Conservation (phyloP, 2,329 filamentous ascomycete species). For the Penicillium thymicola region DNA sequence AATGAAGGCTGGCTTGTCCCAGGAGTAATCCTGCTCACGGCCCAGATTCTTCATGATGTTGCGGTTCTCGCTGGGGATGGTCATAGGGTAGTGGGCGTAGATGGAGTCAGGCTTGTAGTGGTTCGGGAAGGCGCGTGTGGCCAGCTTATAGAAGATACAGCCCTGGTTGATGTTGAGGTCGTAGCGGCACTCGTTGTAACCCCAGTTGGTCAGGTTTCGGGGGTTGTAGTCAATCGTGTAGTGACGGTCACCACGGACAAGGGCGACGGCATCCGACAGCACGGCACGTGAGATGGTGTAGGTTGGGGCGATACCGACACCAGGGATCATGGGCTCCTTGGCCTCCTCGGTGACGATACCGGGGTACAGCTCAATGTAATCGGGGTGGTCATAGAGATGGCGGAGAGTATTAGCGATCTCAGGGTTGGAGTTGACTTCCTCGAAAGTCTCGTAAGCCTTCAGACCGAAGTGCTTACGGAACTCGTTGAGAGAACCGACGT, state of each 20-base stretch:
- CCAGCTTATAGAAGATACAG: slow-evolving; percentile 80
- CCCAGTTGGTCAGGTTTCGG: slow-evolving; percentile 77
- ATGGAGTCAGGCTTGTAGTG: slow-evolving; percentile 75
- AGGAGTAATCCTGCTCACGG: slow-evolving; percentile 67
- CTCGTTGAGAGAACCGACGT: slow-evolving; percentile 75
- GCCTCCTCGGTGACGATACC: slow-evolving; percentile 73
- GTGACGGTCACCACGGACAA: slow-evolving; percentile 74
- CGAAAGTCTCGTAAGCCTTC: slow-evolving; percentile 71
- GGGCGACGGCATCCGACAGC: slow-evolving; percentile 72
- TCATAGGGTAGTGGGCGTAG: slow-evolving; percentile 74
- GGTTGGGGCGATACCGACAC: slow-evolving; percentile 70
- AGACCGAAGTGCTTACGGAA: slow-evolving; percentile 80
- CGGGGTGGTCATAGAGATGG: slow-evolving; percentile 66
- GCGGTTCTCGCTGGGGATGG: slow-evolving; percentile 67
- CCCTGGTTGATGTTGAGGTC: slow-evolving; percentile 74
- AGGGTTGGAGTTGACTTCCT: slow-evolving; percentile 78
- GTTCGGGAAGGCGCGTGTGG: slow-evolving; percentile 73
- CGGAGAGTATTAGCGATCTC: slow-evolving; percentile 63
- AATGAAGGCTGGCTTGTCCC: slow-evolving; percentile 56
- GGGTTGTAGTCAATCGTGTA: slow-evolving; percentile 77
- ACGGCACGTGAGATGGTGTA: slow-evolving; percentile 76
- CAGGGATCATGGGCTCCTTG: slow-evolving; percentile 70
- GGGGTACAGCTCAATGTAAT: slow-evolving; percentile 76
- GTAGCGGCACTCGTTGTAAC: slow-evolving; percentile 70
- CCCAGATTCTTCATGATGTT: slow-evolving; percentile 67